Conservation (phyloP, 495 filamentous ascomycete genomes). For the Penicillium odoratum region DNA sequence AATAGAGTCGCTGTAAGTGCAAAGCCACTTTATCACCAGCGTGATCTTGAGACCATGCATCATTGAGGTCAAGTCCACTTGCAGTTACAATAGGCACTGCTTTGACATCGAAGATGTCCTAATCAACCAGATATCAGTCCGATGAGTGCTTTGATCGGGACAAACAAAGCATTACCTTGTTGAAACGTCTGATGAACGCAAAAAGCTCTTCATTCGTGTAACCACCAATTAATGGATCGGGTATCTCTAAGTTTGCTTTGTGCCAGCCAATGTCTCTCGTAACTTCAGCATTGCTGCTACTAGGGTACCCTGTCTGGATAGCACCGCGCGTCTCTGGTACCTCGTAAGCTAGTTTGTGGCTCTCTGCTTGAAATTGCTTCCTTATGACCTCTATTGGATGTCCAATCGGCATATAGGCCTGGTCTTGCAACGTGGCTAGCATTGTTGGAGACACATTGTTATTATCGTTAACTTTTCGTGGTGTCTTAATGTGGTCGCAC, state of each 20-base stretch:
- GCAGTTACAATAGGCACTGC: slow-evolving; percentile 49
- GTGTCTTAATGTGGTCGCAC: background rate
- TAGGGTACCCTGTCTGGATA: slow-evolving; percentile 5
- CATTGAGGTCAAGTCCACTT: slow-evolving; percentile 69
- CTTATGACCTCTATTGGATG: slow-evolving; percentile 1
- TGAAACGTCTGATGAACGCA: slow-evolving; percentile 70
- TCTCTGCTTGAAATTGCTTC: slow-evolving; percentile 7
- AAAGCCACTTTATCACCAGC: slow-evolving; percentile 73
- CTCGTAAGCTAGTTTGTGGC: slow-evolving; percentile 5
- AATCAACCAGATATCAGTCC: background rate
- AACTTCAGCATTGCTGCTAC: slow-evolving; percentile 34
- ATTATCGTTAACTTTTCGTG: background rate
- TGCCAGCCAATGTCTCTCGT: slow-evolving; percentile 72
- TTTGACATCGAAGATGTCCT: slow-evolving; percentile 81
- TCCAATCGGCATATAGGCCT: slow-evolving; percentile 1
- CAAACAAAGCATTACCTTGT: slow-evolving; percentile 54
- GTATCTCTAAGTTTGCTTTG: slow-evolving; percentile 54
- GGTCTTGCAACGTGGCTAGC: slow-evolving; percentile 7
- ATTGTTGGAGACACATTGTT: slow-evolving; percentile 2
- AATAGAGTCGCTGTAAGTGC: slow-evolving; percentile 74
- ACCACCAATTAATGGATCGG: slow-evolving; percentile 64
- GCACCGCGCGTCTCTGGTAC: slow-evolving; percentile 1
- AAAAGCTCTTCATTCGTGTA: slow-evolving; percentile 73
- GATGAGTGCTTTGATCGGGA: background rate
- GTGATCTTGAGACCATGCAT: slow-evolving; percentile 75